These are phyloP conservation scores for Starmerella khaoyaiensis DNA, from an alignment of 805 yeast species.

Conservation along the genomic window DNA sequence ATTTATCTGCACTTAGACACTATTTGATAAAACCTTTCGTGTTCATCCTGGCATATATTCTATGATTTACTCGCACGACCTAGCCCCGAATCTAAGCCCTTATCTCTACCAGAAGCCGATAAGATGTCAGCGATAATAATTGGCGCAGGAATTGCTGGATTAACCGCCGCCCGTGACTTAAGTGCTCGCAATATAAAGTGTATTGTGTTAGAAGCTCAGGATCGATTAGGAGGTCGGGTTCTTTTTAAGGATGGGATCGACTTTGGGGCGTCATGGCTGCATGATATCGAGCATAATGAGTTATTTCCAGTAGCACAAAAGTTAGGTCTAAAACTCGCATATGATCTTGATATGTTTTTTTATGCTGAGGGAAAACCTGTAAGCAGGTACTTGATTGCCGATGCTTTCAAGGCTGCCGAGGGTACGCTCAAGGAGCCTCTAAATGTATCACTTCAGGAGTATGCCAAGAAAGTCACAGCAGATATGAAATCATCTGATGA, in stretches of 20 bases:
- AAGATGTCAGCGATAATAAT: constrained; percentile 42
- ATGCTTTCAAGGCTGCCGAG: constrained; percentile 1
- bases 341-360: constrained; percentile 2
- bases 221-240: constrained; percentile 56
- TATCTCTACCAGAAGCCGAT: too few relatives aligned
- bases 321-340: constrained; percentile 3
- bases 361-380: neutral
- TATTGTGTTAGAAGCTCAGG: constrained; percentile 53
- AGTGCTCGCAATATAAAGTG: constrained; percentile 34
- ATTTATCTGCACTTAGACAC: too few relatives aligned
- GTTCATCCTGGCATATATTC: too few relatives aligned
- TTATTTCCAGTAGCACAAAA: constrained; percentile 27
- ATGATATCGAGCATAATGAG: constrained; percentile 57
- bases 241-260: constrained; percentile 44
- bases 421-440: neutral
- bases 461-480: neutral
- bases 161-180: constrained; percentile 54
- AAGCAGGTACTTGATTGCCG: neutral
- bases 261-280: constrained; percentile 85
- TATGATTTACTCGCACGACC: too few relatives aligned
- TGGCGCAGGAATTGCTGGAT: constrained; percentile 71
- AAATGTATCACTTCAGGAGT: constrained; percentile 3
- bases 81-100: too few relatives aligned
- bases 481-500: neutral
- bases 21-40: too few relatives aligned